These are phyloP conservation scores for Parathielavia appendiculata DNA, from an alignment of 495 filamentous ascomycete genomes.

Conservation along the genomic window DNA sequence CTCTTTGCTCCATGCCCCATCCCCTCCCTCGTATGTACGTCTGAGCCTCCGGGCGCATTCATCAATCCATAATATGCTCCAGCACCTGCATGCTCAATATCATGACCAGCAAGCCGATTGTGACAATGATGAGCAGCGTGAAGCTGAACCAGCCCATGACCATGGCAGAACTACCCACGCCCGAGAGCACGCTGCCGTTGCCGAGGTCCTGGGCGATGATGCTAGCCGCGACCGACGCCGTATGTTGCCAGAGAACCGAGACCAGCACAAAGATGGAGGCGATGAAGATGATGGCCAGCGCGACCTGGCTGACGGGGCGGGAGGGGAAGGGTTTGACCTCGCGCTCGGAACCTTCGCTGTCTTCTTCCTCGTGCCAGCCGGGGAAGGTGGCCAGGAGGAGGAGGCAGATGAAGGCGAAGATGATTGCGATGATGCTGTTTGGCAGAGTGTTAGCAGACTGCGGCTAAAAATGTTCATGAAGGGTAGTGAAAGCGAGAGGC, in stretches of 20 bases:
- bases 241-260: constrained; percentile 75
- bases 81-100: constrained; percentile 80
- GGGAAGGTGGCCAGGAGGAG: constrained; percentile 75
- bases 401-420: constrained; percentile 72
- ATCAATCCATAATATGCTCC: constrained; percentile 41
- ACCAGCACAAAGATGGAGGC: constrained; percentile 73
- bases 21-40: background rate
- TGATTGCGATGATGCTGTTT: constrained; percentile 69
- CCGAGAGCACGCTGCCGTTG: constrained; percentile 85
- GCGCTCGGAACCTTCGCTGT: constrained; percentile 57
- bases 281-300: constrained; percentile 74
- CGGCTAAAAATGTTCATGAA: too few relatives aligned
- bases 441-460: background rate
- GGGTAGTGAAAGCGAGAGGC: constrained; percentile 16
- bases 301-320: constrained; percentile 66
- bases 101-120: constrained; percentile 92
- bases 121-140: constrained; percentile 82
- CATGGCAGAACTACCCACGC: constrained; percentile 89
- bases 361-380: constrained; percentile 72
- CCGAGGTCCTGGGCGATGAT: constrained; percentile 90
- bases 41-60: background rate
- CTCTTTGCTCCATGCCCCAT: background rate
- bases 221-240: constrained; percentile 86
- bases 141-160: constrained; percentile 97
- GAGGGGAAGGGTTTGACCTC: constrained; percentile 78